A percentile compares a stretch with the other conserved stretches of the same genome.
Conservation (phyloP, 345 rosid genomes). For the Clausena lansium region DNA sequence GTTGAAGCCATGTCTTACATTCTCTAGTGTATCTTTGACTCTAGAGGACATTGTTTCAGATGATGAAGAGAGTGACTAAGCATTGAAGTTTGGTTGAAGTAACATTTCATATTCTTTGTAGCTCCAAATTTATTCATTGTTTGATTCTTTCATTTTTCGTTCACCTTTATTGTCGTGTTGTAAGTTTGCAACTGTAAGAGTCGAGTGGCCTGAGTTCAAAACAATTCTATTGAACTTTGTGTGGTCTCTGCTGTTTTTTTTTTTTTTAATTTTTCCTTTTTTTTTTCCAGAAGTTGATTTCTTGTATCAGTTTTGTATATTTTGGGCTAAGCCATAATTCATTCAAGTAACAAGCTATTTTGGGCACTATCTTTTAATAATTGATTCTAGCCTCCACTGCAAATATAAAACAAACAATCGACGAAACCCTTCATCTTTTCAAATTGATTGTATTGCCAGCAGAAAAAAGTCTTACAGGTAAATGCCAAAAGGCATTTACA, state of each 20-base stretch:
- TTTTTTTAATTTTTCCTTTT: too few species aligned
- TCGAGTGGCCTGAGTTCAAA: slow-evolving; percentile 54
- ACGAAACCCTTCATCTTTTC: neutral
- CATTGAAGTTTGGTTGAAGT: slow-evolving; percentile 13
- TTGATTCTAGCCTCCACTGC: neutral
- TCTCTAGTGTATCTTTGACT: slow-evolving; percentile 55
- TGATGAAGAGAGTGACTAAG: slow-evolving; percentile 28
- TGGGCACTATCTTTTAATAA: neutral
- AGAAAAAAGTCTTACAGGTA: neutral
- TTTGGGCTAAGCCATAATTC: neutral
- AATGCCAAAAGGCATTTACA: neutral
- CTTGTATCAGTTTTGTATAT: neutral
- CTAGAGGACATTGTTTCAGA: slow-evolving; percentile 84
- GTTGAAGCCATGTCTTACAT: slow-evolving; percentile 77
- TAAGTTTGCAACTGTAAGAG: slow-evolving; percentile 14
- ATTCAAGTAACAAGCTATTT: neutral
- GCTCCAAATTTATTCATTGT: slow-evolving; percentile 22
- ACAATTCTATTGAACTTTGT: slow-evolving; percentile 52
- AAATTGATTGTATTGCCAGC: neutral
- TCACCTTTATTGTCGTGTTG: neutral
- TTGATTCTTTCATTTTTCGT: slow-evolving; percentile 32
- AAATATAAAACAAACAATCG: neutral
- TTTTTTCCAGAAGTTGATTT: neutral
- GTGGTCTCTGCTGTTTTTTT: slow-evolving; percentile 22
- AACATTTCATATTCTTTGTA: slow-evolving; percentile 7